Evolutionary conservation across 1,284 basidiomycete genomes (phyloP), one percentile per base, ranked within the genome.

Genomic region (Exsudoporus floridanus): DNA sequence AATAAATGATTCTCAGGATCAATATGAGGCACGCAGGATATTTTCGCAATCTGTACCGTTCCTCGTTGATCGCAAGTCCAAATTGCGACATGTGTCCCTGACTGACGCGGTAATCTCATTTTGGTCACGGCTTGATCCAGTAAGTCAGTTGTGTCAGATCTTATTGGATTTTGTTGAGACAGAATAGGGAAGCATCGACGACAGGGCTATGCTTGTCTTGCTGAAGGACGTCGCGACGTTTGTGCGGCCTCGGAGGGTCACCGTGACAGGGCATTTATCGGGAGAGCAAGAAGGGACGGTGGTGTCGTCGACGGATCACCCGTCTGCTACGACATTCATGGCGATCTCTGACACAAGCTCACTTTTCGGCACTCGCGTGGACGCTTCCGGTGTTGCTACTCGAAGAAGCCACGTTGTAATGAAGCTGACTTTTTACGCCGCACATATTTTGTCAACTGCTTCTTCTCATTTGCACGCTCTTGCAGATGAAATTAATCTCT

Each of bases 1-100:
- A 9, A 52, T 62, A 14, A 63, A 67, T 1, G 71, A 73, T 9
- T 69, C 75, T 35, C 63, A 74, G 8, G 81, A 84, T 52, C 65
- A 64, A 42, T 58, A 61, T 7, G 80, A 79, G 56, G 79, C 80
- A 3, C 74, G 72, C 27, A 67, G 70, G 13, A 61, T 82, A 25
- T 59, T 90, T 14, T 71, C 77, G 1, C 69, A 73, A 33, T 71
- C 83, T 27, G 75, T 80, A 4, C 86, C 89, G 9, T 90, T 90
- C 62, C 69, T 90, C 10, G 65, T 70, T 0, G 80, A 86, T 39
- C 76, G 74, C 37, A 80, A 74, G 60, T 82, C 86, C 3, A 81
- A 69, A 18, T 72, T 73, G 14, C 56, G 81, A 5, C 75, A 83
- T 53, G 57, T 70, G 5, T 77, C 74, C 41, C 62, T 88, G 33